Evolutionary conservation across 176 grass and related monocot species (phyloP).

Genomic region (Canna indica): DNA sequence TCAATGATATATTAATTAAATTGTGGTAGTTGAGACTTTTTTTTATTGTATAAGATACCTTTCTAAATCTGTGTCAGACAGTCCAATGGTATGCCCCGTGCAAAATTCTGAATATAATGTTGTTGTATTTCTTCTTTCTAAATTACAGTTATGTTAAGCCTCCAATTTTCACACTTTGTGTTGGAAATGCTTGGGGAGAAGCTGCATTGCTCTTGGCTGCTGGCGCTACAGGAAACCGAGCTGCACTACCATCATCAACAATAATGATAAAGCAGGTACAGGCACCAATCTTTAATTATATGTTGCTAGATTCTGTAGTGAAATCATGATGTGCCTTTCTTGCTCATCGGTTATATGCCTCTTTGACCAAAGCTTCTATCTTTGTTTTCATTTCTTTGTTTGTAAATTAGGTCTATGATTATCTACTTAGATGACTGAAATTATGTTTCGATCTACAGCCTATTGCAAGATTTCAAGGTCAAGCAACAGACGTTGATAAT

Average conservation of each 20-base stretch:
- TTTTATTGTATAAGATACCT: neutral
- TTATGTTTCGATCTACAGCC: conserved; percentile 52
- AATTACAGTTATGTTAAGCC: conserved; percentile 50
- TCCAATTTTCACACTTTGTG: conserved; percentile 88
- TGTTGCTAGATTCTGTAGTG: neutral
- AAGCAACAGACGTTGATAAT: conserved; percentile 65
- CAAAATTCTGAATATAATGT: neutral
- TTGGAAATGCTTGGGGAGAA: conserved; percentile 97
- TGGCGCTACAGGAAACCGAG: conserved; percentile 72
- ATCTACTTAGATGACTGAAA: conserved; percentile 13
- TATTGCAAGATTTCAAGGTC: conserved; percentile 74
- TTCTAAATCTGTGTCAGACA: neutral
- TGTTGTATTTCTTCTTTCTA: conserved; percentile 15
- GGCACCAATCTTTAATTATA: neutral
- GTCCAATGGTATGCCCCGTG: neutral
- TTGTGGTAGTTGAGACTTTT: neutral
- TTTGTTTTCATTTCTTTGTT: neutral
- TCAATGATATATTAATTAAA: neutral
- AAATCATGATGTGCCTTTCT: neutral
- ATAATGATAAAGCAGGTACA: conserved; percentile 98
- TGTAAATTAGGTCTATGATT: conserved; percentile 7
- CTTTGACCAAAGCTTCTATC: neutral
- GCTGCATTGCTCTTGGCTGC: conserved; percentile 85
- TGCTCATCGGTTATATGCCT: neutral
- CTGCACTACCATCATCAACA: conserved; percentile 82